phyloP scores from a whole-genome alignment of 306 rosid species.

The Vigna nakashimae region DNA sequence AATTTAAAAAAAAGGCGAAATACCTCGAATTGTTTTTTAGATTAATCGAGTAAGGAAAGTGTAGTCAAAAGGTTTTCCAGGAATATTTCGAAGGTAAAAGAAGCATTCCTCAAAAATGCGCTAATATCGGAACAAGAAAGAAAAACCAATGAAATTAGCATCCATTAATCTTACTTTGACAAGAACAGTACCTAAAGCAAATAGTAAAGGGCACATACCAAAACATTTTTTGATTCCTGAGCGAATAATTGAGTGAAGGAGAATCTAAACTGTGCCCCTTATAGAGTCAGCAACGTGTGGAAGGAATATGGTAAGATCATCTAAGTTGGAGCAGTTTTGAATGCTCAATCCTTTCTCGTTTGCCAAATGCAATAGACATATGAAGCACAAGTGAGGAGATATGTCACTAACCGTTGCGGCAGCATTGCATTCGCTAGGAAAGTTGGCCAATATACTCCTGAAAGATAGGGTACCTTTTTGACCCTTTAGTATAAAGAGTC shows the following conservation, averaged over 20 bases:
- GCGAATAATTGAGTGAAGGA: constrained; percentile 25
- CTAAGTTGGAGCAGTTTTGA: constrained; percentile 63
- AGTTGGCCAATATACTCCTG: constrained; percentile 68
- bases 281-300: constrained; percentile 42
- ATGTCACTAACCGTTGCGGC: constrained; percentile 70
- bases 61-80: not conserved
- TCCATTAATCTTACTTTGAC: constrained; percentile 26
- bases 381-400: constrained; percentile 96
- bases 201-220: constrained; percentile 28
- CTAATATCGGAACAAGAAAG: not conserved
- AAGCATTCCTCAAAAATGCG: not conserved
- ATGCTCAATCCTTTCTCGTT: constrained; percentile 89
- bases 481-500: constrained; percentile 50
- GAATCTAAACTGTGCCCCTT: constrained; percentile 48
- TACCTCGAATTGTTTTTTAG: not conserved
- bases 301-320: constrained; percentile 69
- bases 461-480: constrained; percentile 64
- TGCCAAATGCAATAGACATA: constrained; percentile 91
- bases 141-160: constrained; percentile 8
- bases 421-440: constrained; percentile 79
- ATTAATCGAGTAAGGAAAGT: not conserved
- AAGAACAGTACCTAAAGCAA: constrained; percentile 14
- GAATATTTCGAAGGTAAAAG: not conserved
- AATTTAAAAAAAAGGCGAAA: not conserved
- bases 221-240: constrained; percentile 33